Base-by-base conservation (phyloP, 306 rosid genomes). In the Trifolium repens region DNA sequence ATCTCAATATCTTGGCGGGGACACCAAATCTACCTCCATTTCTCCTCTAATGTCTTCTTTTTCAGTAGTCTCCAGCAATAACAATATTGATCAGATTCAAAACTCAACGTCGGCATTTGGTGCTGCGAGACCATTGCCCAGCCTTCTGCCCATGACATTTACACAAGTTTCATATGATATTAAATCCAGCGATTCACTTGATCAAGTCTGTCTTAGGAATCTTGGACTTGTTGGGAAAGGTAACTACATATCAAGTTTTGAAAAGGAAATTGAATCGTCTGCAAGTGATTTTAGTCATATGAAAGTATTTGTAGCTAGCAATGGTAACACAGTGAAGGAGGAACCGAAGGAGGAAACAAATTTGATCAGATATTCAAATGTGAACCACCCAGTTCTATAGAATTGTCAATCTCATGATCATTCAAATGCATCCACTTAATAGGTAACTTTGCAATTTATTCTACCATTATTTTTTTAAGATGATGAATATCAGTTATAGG, bases 281-380 rank as follows among this genome's bases (percentile, higher is more conserved):
- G 62, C 74, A 55, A 78, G 71, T 80, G 80, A 85, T 84, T 72
- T 82, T 67, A 80, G 78, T 75, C 85, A 44, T 34, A 79, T 84
- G 75, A 85, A 81, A 50, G 54, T 84, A 69, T 78, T 60, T 12
- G 44, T 70, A 44, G 89, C 79, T 78, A 78, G 76, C 82, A 82
- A 37, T 88, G 87, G 81, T 61, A 79, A 65, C 81, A 69, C 76
- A 42, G 79, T 82, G 80, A 88, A 85, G 83, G 84, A 76, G 81
- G 88, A 84, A 74, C 86, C 93, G n/a, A 86, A 83, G 81, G 83
- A 76, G 81, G 88, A 84, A 76, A 87, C 93, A n/a, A 71, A 35
- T 68, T 82, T 66, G 17, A 49, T 64, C 35, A 86, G 79, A 53
- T 64, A 80, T 53, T 71, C 84, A 35, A 84, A 77, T 74, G 76